Percentiles rank a stretch among this genome's conserved stretches.
phyloP scores from a whole-genome alignment of 306 rosid species.

The Cicer cuneatum region DNA sequence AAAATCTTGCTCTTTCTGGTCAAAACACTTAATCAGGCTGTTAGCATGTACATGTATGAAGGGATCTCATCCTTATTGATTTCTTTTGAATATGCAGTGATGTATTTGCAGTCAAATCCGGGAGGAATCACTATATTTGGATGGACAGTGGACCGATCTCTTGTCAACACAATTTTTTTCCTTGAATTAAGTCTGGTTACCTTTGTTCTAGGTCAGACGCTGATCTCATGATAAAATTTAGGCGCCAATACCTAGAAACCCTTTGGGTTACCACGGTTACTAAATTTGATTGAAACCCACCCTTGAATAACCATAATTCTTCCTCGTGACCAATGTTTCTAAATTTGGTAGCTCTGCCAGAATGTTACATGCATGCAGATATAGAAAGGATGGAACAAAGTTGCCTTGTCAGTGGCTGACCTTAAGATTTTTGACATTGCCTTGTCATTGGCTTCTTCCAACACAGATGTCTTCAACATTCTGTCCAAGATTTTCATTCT shows the following conservation, averaged over 20 bases:
- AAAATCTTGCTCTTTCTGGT: conserved; percentile 19
- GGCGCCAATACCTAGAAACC: background rate
- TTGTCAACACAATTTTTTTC: conserved; percentile 80
- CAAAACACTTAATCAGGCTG: conserved; percentile 3
- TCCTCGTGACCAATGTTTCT: background rate
- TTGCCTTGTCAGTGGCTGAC: background rate
- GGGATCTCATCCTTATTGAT: conserved; percentile 19
- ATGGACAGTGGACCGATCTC: conserved; percentile 79
- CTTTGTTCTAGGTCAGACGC: conserved; percentile 70
- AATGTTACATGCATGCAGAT: conserved; percentile 19
- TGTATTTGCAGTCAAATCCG: conserved; percentile 80
- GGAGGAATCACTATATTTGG: conserved; percentile 90
- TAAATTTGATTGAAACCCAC: conserved; percentile 4
- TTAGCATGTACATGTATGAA: conserved; percentile 5
- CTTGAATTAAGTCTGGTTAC: conserved; percentile 70
- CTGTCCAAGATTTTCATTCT: conserved; percentile 17
- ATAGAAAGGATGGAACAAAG: background rate
- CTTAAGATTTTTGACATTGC: conserved; percentile 8
- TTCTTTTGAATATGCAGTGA: conserved; percentile 59
- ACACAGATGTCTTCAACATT: background rate
- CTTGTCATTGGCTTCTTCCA: background rate
- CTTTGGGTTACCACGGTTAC: background rate
- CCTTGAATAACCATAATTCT: background rate
- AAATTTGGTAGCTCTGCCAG: conserved; percentile 14
- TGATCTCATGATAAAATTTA: conserved; percentile 44